These are phyloP conservation scores for Globisporangium viniferum DNA, from an alignment of 352 stramenopile genomes.

Conservation along the genomic window DNA sequence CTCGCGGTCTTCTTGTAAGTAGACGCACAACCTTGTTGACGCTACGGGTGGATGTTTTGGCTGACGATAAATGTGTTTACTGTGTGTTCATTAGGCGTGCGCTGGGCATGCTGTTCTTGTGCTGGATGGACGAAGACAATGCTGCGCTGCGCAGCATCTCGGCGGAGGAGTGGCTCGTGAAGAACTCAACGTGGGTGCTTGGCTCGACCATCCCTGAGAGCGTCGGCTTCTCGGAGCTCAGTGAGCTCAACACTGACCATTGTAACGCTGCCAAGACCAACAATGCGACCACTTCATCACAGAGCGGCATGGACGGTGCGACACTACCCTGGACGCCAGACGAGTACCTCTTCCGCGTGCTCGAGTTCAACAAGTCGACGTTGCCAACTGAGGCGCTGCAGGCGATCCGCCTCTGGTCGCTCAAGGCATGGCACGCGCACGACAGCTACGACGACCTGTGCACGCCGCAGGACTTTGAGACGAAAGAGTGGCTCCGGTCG, in stretches of 20 bases:
- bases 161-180: constrained; percentile 61
- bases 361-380: constrained; percentile 59
- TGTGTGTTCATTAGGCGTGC: constrained; percentile 32
- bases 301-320: constrained; percentile 35
- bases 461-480: constrained; percentile 44
- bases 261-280: constrained; percentile 13
- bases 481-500: constrained; percentile 65
- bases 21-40: neutral
- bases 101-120: constrained; percentile 72
- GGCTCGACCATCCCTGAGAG: constrained; percentile 50
- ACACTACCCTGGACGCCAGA: constrained; percentile 72
- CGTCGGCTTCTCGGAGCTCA: constrained; percentile 62
- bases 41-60: neutral
- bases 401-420: constrained; percentile 69
- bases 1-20: constrained; percentile 66
- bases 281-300: neutral
- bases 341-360: constrained; percentile 70
- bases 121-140: constrained; percentile 72
- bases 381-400: constrained; percentile 64
- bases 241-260: constrained; percentile 64
- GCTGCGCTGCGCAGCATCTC: constrained; percentile 65
- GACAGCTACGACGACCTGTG: constrained; percentile 52
- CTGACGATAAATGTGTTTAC: no score
- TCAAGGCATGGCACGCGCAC: constrained; percentile 63
- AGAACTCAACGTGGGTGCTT: constrained; percentile 66